Base-by-base conservation (phyloP, 495 filamentous ascomycete genomes). In the Hypoxylon lenormandii region DNA sequence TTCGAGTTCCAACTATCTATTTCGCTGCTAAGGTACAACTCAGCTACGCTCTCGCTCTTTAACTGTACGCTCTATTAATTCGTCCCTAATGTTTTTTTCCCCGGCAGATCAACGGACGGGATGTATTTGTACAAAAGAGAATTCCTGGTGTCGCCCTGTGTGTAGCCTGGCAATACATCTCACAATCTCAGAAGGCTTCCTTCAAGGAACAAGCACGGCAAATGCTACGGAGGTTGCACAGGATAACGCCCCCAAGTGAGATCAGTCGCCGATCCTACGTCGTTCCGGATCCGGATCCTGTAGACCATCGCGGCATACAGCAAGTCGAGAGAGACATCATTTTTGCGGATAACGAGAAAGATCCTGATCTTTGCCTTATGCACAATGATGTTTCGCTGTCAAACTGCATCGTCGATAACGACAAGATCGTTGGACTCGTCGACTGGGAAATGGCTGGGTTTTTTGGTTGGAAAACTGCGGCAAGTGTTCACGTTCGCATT, bases 401-500 rank as follows among this genome's bases (percentile, higher is more conserved):
- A 1, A 80, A 82, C 47, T 74, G 63, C 64, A 79, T 82, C 47
- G 79, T 82, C 30, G 70, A 82, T 46, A 72, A 76, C 52, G 77
- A 75, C 58, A 75, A 30, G 33, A 78, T 82, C 45, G 73, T 80
- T 33, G 80, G 76, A 6, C 73, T 83, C 22, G 72, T 80, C 61
- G 80, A 81, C 54, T 81, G 79, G 79, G 80, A 79, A 70, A 81
- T 80, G 74, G 80, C 77, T 37, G 79, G 80, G 4, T 81, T 69
- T 43, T 78, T 79, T 63, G 80, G 80, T 19, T 80, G 74, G 77
- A 76, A 72, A 43, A 74, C 73, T 0, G 76, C 80, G 11, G 72
- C 58, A 0, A 62, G 74, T 43, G 62, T 82, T 12, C 79, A 81
- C 54, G 56, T 64, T 36, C 49, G 59, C 60, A 77, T 80, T 36